Evolutionary conservation across 2,329 filamentous ascomycete species (phyloP), one percentile per base, ranked within the genome.

Genomic region (Emydomyces testavorans): DNA sequence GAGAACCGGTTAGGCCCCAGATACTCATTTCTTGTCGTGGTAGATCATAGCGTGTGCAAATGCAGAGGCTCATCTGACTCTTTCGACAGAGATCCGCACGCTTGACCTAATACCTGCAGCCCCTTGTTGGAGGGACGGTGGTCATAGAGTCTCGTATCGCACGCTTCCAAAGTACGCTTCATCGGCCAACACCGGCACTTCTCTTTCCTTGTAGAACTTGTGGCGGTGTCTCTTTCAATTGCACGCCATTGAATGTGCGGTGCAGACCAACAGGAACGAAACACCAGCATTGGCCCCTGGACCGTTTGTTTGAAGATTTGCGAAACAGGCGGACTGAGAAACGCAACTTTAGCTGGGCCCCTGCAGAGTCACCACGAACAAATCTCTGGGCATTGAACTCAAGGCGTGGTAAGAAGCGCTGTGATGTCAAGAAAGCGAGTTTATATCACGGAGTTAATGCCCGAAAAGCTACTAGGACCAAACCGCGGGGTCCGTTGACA

Each of bases 51-150:
- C 36, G 24, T 40, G 45, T 47, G 13, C 35, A 15, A 24, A 35
- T 47, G 45, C 45, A 47, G 31, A 18, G 35, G 34, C 45, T 47
- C 45, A 47, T 47, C 45, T 47, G 45, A 47, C 45, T 40, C 35
- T 39, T 35, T 18, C 34, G 3, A 16, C 2, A 34, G 23, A 29
- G 35, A 31, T 46, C 35, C 34, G 34, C 34, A 38, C 24, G 20
- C 24, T 31, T 40, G 28, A 26, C 29, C 41, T 35, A 34, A n/a
- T n/a, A 20, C 35, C 43, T 34, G 34, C 16, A 23, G 32, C 24
- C 43, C 23, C 32, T 31, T 37, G 21, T 20, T 16, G n/a, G 15
- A 36, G 32, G 34, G 37, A 46, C 34, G 43, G 43, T 46, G 3
- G 34, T 34, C 24, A 20, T 40, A 18, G 6, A 16, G 16, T 47